These are phyloP conservation scores for Ophiostoma quercus DNA, from an alignment of 2,329 filamentous ascomycete species.

Conservation along the genomic window DNA sequence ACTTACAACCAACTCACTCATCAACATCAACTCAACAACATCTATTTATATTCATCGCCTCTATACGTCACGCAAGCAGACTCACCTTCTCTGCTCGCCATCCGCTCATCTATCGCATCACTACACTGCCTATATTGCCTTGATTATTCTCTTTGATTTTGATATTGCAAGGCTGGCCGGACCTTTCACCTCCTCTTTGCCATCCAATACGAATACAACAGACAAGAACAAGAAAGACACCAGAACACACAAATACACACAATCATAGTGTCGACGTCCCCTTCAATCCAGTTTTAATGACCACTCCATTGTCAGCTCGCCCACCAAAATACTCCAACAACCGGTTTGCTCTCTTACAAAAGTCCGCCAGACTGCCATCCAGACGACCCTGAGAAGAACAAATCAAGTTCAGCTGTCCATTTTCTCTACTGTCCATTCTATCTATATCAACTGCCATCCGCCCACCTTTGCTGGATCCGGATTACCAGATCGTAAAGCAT, in stretches of 20 bases:
- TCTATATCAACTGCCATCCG: slow-evolving; percentile 8
- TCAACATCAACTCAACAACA: not conserved
- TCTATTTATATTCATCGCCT: slow-evolving; percentile 4
- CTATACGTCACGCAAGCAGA: not conserved
- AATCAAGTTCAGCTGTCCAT: not conserved
- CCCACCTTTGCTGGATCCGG: not conserved
- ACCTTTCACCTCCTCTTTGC: not conserved
- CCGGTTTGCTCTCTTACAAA: not conserved
- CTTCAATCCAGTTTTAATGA: not conserved
- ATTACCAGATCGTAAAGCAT: slow-evolving; percentile 5
- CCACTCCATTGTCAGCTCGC: not conserved
- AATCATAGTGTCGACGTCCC: not conserved
- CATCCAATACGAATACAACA: not conserved
- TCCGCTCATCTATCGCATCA: not conserved
- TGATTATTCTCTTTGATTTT: not conserved
- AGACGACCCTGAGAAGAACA: not conserved
- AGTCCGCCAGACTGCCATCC: not conserved
- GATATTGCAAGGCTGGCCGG: not conserved
- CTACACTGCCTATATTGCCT: slow-evolving; percentile 6
- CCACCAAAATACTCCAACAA: not conserved
- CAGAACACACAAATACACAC: not conserved
- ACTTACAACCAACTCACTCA: not conserved
- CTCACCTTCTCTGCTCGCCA: not conserved
- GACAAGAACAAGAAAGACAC: no score
- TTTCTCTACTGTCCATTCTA: not conserved